Evolutionary conservation across 1,139 yeast species (phyloP), one percentile per base, ranked within the genome.

Genomic region (Pichiaceae sp.): DNA sequence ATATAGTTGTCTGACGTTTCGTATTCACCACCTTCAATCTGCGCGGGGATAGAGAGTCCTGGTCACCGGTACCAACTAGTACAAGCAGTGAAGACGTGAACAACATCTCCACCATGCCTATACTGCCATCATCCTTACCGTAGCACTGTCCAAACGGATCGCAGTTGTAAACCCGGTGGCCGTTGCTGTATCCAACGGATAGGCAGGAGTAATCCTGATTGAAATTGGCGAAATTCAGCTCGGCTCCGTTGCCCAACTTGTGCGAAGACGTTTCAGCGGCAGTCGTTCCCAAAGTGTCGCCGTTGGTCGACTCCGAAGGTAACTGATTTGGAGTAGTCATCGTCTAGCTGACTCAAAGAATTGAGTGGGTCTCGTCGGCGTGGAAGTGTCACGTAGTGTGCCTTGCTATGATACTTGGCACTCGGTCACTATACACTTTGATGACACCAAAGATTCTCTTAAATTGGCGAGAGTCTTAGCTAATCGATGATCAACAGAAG

Each of bases 1-100:
- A 79, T 11, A 81, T 79, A 41, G 75, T 75, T 19, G 82, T 63
- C 45, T 74, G 74, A 46, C 79, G 75, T 57, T 81, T 82, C 15
- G 84, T 71, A 49, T 82, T 81, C 42, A 76, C 70, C 17, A 82
- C 75, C 44, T 74, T 74, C 29, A 81, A 60, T 40, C 77, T 49
- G 39, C 84, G 52, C 42, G 66, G 62, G 23, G 70, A 54, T 38
- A 56, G 39, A 35, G 67, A 59, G 31, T 75, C 68, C 38, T 62
- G 56, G 37, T 65, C 62, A 33, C 72, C 65, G 39, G 60, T 57
- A 1, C 70, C 82, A 1, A 77, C 81, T 2, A 80, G 66, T 1
- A 83, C 80, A 2, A 83, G 67, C 29, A 82, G 59, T 3, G 86
- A 77, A 0, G 89, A 78, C 4, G 84, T 75, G 49, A 78, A 81